phyloP scores from a whole-genome alignment of 129 eudicot genomes.

The Centaurea solstitialis region DNA sequence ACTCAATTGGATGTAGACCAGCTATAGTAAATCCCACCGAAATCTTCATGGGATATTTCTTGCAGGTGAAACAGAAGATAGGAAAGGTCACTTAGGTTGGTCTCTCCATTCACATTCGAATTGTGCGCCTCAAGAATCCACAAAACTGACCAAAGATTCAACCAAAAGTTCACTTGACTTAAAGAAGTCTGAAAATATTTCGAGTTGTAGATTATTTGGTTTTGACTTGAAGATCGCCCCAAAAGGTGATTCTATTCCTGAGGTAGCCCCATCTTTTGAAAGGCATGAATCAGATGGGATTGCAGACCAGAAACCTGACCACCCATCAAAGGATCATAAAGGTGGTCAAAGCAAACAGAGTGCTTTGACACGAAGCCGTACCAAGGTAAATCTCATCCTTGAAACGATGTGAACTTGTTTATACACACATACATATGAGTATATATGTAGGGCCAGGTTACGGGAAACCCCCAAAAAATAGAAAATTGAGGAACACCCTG shows the following conservation, averaged over 20 bases:
- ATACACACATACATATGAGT: background rate
- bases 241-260: constrained; percentile 17
- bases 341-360: constrained; percentile 61
- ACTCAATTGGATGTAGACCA: constrained; percentile 33
- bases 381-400: constrained; percentile 58
- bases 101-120: constrained; percentile 37
- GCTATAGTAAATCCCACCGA: constrained; percentile 25
- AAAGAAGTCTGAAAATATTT: constrained; percentile 46
- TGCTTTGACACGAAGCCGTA: constrained; percentile 70
- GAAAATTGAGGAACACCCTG: background rate
- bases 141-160: constrained; percentile 24
- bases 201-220: constrained; percentile 81
- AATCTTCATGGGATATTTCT: constrained; percentile 26
- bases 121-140: constrained; percentile 33
- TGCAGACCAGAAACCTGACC: constrained; percentile 50
- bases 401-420: background rate
- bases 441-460: too few relatives aligned
- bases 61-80: constrained; percentile 54
- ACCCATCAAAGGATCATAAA: constrained; percentile 51
- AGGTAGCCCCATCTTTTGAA: constrained; percentile 29
- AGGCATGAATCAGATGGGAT: constrained; percentile 32
- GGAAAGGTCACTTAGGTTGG: constrained; percentile 51
- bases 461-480: background rate
- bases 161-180: constrained; percentile 21
- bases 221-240: constrained; percentile 57